A percentile compares a stretch with the other conserved stretches of the same genome.
Conservation (phyloP, 805 yeast genomes). For the Wickerhamomyces bovis region DNA sequence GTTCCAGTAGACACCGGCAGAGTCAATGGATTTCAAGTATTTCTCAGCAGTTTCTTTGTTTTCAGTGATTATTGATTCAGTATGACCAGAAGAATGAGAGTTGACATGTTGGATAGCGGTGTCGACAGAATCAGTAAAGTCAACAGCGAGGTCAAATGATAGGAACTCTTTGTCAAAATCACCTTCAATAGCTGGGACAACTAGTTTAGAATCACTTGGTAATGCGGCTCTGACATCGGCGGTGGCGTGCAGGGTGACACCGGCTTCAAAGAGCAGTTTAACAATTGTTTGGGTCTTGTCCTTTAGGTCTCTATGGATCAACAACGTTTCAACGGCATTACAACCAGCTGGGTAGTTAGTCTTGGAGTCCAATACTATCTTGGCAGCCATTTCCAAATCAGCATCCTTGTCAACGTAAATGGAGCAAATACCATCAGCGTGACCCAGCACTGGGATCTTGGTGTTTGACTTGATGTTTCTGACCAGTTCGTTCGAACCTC, state of each 20-base stretch:
- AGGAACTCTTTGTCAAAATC: slow-evolving; percentile 84
- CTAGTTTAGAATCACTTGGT: slow-evolving; percentile 21
- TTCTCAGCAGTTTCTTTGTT: slow-evolving; percentile 61
- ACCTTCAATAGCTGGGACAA: slow-evolving; percentile 47
- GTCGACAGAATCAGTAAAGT: slow-evolving; percentile 47
- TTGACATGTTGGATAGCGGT: slow-evolving; percentile 87
- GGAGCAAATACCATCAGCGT: slow-evolving; percentile 97
- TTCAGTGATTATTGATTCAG: slow-evolving; percentile 87
- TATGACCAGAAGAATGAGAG: slow-evolving; percentile 89
- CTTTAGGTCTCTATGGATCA: slow-evolving; percentile 46
- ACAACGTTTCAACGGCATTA: slow-evolving; percentile 87
- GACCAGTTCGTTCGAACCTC: slow-evolving; percentile 95
- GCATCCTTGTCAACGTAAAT: slow-evolving; percentile 76
- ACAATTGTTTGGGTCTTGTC: slow-evolving; percentile 31
- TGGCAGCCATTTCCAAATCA: slow-evolving; percentile 69
- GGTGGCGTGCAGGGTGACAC: slow-evolving; percentile 71
- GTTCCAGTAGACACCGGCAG: slow-evolving; percentile 97
- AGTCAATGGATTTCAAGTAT: slow-evolving; percentile 82
- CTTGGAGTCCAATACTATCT: slow-evolving; percentile 78
- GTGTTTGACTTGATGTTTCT: slow-evolving; percentile 80
- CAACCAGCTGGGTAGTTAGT: slow-evolving; percentile 99
- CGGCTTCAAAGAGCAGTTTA: slow-evolving; percentile 47
- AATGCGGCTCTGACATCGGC: slow-evolving; percentile 36
- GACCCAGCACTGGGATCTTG: slow-evolving; percentile 95
- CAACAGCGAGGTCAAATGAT: slow-evolving; percentile 76